Percentiles rank a stretch among this genome's conserved stretches.
Conservation (phyloP, 129 eudicot species). For the Oenanthe sinensis region DNA sequence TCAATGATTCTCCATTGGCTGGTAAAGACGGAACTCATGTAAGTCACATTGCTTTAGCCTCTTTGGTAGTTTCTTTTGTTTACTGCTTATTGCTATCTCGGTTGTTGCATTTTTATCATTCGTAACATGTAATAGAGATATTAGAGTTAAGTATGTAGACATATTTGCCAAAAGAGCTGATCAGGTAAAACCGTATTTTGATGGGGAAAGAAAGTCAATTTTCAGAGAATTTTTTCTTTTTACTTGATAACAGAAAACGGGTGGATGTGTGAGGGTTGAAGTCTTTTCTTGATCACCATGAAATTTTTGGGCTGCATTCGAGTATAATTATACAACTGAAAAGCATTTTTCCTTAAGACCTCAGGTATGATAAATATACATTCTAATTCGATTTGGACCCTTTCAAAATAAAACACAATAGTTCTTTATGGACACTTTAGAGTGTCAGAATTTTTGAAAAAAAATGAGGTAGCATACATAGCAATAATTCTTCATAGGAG, state of each 20-base stretch:
- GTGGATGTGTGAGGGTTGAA: not conserved
- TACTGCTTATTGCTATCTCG: not conserved
- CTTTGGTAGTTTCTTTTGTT: not conserved
- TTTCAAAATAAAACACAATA: not conserved
- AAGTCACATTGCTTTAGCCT: slow-evolving; percentile 21
- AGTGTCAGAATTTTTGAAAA: not conserved
- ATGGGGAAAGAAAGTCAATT: not conserved
- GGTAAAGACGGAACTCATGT: slow-evolving; percentile 93
- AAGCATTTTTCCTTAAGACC: not conserved
- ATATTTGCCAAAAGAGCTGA: not conserved
- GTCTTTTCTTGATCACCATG: not conserved
- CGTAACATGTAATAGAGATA: not conserved
- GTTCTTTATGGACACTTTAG: not conserved
- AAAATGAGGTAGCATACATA: not conserved
- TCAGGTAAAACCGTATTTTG: not conserved
- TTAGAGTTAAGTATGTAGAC: not conserved
- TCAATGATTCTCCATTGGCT: slow-evolving; percentile 97
- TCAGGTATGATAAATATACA: not conserved
- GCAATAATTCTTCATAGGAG: not conserved
- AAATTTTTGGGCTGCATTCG: not conserved
- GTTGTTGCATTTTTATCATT: not conserved
- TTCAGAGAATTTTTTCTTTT: not conserved
- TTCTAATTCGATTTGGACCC: not conserved
- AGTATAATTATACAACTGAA: not conserved
- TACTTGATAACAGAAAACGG: not conserved